Conservation (phyloP, 306 rosid species). For the Bauhinia variegata region DNA sequence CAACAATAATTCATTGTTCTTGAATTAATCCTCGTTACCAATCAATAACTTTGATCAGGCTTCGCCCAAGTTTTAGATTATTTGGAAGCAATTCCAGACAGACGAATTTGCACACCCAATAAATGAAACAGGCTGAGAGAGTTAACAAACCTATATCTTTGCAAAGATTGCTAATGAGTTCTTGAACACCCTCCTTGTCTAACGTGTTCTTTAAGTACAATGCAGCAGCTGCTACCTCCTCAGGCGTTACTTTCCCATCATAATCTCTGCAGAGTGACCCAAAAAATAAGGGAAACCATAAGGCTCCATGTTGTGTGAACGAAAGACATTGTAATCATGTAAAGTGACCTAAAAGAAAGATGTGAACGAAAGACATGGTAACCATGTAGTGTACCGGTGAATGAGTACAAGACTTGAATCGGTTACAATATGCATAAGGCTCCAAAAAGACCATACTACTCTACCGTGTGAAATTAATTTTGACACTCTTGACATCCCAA, state of each 20-base stretch:
- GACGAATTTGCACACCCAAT: background rate
- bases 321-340: slow-evolving; percentile 13
- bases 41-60: too few species aligned
- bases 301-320: too few species aligned
- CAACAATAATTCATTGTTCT: slow-evolving; percentile 21
- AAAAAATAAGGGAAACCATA: background rate
- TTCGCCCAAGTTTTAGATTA: too few species aligned
- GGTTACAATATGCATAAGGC: slow-evolving; percentile 4
- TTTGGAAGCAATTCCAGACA: background rate
- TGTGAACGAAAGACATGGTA: slow-evolving; percentile 28
- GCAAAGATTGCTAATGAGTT: slow-evolving; percentile 84
- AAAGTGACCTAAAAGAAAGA: too few species aligned
- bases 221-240: slow-evolving; percentile 96
- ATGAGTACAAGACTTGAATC: slow-evolving; percentile 4
- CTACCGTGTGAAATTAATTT: slow-evolving; percentile 22
- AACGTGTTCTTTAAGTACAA: slow-evolving; percentile 83
- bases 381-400: too few species aligned
- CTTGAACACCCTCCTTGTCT: slow-evolving; percentile 94
- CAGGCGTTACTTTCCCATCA: slow-evolving; percentile 96
- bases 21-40: background rate
- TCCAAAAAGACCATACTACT: slow-evolving; percentile 11
- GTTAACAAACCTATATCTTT: slow-evolving; percentile 71
- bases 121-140: background rate
- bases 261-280: slow-evolving; percentile 70
- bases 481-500: slow-evolving; percentile 3